phyloP scores from a whole-genome alignment of 2,329 filamentous ascomycete genomes.

The Orbilia quercus region DNA sequence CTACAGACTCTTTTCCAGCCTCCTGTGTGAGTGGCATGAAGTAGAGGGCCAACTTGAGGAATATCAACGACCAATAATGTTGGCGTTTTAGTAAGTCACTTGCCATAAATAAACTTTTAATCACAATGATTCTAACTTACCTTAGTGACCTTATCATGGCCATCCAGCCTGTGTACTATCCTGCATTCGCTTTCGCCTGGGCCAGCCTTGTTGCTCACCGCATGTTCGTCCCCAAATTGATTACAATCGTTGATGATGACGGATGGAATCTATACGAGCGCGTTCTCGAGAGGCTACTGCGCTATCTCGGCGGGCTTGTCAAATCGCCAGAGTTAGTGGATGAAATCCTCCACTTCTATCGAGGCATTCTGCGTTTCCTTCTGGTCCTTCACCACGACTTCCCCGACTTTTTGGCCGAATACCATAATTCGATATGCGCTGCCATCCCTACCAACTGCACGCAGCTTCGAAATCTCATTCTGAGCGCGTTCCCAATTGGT shows the following conservation, averaged over 20 bases:
- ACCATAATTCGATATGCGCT: conserved; percentile 83
- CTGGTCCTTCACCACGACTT: conserved; percentile 92
- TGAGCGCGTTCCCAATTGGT: conserved; percentile 79
- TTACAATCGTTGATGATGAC: conserved; percentile 65
- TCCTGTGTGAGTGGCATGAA: conserved; percentile 78
- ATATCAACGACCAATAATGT: conserved; percentile 76
- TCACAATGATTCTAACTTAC: conserved; percentile 63
- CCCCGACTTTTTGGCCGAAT: conserved; percentile 88
- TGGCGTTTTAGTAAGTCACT: conserved; percentile 68
- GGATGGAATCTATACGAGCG: conserved; percentile 83
- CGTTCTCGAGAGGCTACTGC: conserved; percentile 77
- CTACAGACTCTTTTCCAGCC: conserved; percentile 85
- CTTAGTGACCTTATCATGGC: conserved; percentile 72
- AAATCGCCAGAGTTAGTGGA: conserved; percentile 73
- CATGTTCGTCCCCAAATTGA: conserved; percentile 81
- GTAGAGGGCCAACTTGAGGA: conserved; percentile 71
- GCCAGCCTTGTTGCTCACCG: conserved; percentile 83
- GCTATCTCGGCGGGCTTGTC: conserved; percentile 81
- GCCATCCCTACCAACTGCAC: conserved; percentile 84
- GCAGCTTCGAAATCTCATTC: conserved; percentile 87
- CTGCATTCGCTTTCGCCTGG: conserved; percentile 88
- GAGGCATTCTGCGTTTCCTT: conserved; percentile 82
- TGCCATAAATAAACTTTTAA: not conserved
- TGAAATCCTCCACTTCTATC: conserved; percentile 71
- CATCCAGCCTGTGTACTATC: conserved; percentile 80